Base-by-base conservation (phyloP, 257 asterid species). In the Verbena officinalis region DNA sequence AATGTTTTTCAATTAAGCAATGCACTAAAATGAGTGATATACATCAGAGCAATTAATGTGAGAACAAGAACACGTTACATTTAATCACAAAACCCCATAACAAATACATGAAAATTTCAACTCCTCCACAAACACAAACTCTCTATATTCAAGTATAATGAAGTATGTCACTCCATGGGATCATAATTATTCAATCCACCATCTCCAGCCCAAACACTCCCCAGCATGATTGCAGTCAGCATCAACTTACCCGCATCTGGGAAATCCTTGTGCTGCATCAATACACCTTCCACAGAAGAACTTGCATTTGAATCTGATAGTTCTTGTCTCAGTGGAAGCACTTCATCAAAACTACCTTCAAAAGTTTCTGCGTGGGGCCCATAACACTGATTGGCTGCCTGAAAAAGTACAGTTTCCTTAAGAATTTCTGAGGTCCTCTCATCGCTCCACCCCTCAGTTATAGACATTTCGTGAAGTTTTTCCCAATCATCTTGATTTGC, bases 401-500 rank as follows among this genome's bases (percentile, higher is more conserved):
- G 95, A 65, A 85, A 90, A 58, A 93, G 86, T 36, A 81, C 16
- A 9, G 95, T 90, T 66, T 68, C 83, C 69, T 68, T 77, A 46
- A 93, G 94, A 67, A 72, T 42, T 30, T 74, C 81, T 30, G 73
- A 43, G 10, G 88, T 86, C 59, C 69, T 83, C 77, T 90, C 99
- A 0, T 90, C 97, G 55, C 89, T 81, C 96, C 96, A 87, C 46
- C 96, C 97, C 65, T 90, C 95, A 0, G 58, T 76, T 36, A 68
- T 21, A 39, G 92, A 93, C 75, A 52, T 78, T 71, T 78, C 80
- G 69, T 85, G 73, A 31, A 93, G 83, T 34, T 39, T 67, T 34
- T 69, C 85, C 99, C 97, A 93, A 67, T 90, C 90, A 43, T 93
- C 99, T 71, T 90, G 96, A 72, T 80, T 81, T 40, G 92, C 87